Conservation (phyloP, 176 grass and related monocot genomes). For the Phoenix dactylifera region DNA sequence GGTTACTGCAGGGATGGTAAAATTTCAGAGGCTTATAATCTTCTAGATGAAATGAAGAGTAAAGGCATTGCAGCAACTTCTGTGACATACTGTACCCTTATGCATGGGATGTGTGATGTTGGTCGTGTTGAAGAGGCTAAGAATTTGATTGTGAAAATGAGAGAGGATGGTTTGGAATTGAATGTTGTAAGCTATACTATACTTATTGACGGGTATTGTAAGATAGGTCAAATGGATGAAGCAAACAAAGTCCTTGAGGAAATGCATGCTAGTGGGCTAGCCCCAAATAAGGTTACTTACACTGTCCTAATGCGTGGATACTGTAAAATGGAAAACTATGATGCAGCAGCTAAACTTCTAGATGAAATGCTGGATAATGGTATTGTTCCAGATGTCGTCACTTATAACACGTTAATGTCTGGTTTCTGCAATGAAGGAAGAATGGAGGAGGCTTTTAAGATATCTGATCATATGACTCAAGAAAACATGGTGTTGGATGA, state of each 20-base stretch:
- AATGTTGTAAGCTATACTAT: constrained; percentile 72
- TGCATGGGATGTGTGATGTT: constrained; percentile 70
- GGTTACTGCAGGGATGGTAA: constrained; percentile 59
- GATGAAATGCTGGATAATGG: constrained; percentile 59
- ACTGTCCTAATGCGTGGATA: constrained; percentile 71
- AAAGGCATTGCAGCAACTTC: constrained; percentile 48
- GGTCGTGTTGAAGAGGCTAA: constrained; percentile 72
- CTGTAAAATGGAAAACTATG: constrained; percentile 52
- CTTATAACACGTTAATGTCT: constrained; percentile 55
- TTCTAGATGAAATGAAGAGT: constrained; percentile 65
- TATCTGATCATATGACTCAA: constrained; percentile 33
- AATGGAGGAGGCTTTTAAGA: constrained; percentile 37
- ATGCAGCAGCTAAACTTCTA: constrained; percentile 59
- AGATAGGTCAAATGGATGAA: constrained; percentile 75
- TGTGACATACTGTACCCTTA: constrained; percentile 56
- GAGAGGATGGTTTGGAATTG: constrained; percentile 30
- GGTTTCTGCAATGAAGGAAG: constrained; percentile 37
- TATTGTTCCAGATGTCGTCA: constrained; percentile 61
- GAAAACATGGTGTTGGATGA: constrained; percentile 34
- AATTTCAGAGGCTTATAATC: constrained; percentile 54
- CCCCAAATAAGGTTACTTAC: constrained; percentile 81
- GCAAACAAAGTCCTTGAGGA: constrained; percentile 55
- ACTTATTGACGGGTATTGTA: constrained; percentile 66
- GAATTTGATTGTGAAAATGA: constrained; percentile 41
- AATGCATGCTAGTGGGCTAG: constrained; percentile 46